Percentiles rank a stretch among this genome's conserved stretches.
These are phyloP conservation scores for Kuraishia ogatae DNA, from an alignment of 805 yeast genomes.

Conservation along the genomic window DNA sequence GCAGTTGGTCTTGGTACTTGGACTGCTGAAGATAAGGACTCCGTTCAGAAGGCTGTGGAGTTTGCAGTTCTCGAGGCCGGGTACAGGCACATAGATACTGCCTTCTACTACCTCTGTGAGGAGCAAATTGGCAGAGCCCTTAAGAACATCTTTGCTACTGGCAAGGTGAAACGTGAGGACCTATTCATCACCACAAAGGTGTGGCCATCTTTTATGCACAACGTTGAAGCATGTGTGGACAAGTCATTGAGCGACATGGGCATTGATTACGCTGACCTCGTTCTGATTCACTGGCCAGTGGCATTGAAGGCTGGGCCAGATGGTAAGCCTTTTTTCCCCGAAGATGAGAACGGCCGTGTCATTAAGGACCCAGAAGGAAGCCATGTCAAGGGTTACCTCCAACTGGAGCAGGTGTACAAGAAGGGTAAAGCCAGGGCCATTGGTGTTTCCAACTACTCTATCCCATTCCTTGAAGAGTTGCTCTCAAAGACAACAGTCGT, in stretches of 20 bases:
- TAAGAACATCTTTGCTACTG: slow-evolving; percentile 6
- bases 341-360: slow-evolving; percentile 16
- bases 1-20: slow-evolving; percentile 16
- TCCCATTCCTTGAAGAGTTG: slow-evolving; percentile 22
- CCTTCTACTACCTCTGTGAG: slow-evolving; percentile 31
- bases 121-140: slow-evolving; percentile 32
- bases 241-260: slow-evolving; percentile 22
- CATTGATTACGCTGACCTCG: slow-evolving; percentile 33
- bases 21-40: slow-evolving; percentile 7
- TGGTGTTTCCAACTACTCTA: slow-evolving; percentile 35
- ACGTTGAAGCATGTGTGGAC: slow-evolving; percentile 25
- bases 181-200: slow-evolving; percentile 12
- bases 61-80: slow-evolving; percentile 25
- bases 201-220: slow-evolving; percentile 23
- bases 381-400: slow-evolving; percentile 25
- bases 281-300: slow-evolving; percentile 37
- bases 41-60: slow-evolving; percentile 4
- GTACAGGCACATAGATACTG: slow-evolving; percentile 33
- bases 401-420: slow-evolving; percentile 24
- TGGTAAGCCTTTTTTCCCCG: slow-evolving; percentile 7
- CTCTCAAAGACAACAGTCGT: slow-evolving; percentile 23
- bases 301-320: slow-evolving; percentile 21
- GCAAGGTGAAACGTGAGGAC: slow-evolving; percentile 5
- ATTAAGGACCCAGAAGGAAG: slow-evolving; percentile 22
- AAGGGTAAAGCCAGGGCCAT: slow-evolving; percentile 30